These are phyloP conservation scores for Blastobotrys parvus DNA, from an alignment of 805 yeast species.

Conservation along the genomic window DNA sequence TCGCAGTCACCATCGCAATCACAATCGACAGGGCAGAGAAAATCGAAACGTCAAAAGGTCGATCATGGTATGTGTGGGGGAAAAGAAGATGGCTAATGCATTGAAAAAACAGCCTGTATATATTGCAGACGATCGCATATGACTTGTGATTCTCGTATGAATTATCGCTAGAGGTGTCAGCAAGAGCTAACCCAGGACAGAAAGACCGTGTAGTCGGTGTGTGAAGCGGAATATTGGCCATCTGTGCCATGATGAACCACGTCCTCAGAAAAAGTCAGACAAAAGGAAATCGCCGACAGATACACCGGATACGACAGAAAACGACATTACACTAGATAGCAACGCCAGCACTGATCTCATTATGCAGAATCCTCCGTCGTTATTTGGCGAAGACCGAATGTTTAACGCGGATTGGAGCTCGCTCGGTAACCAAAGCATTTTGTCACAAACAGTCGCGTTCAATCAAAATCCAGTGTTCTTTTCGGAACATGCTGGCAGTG, in stretches of 20 bases:
- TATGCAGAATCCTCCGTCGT: background rate
- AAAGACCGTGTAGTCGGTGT: conserved; percentile 71
- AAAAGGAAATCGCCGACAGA: background rate
- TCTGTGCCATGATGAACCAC: conserved; percentile 69
- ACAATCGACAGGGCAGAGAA: background rate
- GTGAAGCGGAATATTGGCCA: conserved; percentile 82
- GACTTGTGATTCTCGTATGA: conserved; percentile 68
- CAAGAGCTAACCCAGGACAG: conserved; percentile 21
- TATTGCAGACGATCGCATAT: conserved; percentile 90
- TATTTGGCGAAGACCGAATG: background rate
- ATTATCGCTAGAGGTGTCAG: background rate
- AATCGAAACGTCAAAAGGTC: conserved; percentile 18
- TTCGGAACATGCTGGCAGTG: conserved; percentile 89
- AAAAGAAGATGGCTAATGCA: background rate
- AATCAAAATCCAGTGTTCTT: conserved; percentile 55
- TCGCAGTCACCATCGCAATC: no score
- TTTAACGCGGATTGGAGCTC: conserved; percentile 13
- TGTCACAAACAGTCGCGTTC: conserved; percentile 15
- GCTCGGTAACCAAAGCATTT: conserved; percentile 15
- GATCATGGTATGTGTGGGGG: conserved; percentile 16
- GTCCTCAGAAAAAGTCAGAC: conserved; percentile 2
- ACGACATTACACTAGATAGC: background rate
- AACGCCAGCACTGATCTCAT: background rate
- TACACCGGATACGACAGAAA: conserved; percentile 1
- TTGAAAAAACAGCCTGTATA: conserved; percentile 53